Evolutionary conservation across 257 asterid genomes (phyloP), one percentile per base, ranked within the genome.

Genomic region (Pogostemon cablin): DNA sequence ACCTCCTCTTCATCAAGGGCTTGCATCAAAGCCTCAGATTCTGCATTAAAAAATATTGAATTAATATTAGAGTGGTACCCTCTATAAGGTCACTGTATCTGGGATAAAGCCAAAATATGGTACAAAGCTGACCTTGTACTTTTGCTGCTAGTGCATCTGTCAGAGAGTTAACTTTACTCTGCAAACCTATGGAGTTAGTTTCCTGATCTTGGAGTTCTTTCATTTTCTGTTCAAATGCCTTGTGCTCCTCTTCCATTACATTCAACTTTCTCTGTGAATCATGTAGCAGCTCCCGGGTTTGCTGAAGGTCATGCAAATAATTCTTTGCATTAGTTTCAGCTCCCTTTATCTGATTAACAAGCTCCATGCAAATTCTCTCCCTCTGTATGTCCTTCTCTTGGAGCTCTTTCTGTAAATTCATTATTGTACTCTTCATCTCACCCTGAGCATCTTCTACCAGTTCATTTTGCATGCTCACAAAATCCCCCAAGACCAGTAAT

Each of bases 1-100:
- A 87, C 72, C 76, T 89, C 97, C 84, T 95, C 88, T 82, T 88
- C 97, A 53, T 95, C 98, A 68, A 95, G 96, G 60, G 99, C 99
- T 81, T 88, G 97, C 88, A 86, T 82, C 80, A 95, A 78, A 11
- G 88, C 87, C 84, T 91, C 99, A 53, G 74, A 80, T 85, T 95
- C 99, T 95, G 88, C 81, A 80, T 80, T 50, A 71, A 59, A 67
- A 73, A 77, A 60, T 52, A 25, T 25, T 25, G 25, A 57, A 68
- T 11, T 12, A 50, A 60, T 43, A 73, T 71, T 54, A 52, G 59
- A 69, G 68, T 40, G 35, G 38, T 38, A 35, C 60, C 35, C 48
- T 74, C 59, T 60, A 68, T 54, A 55, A 75, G 56, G 75, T 35
- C 59, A 73, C 56, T 32, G 40, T 58, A 66, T 75, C 53, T 9